phyloP scores from a whole-genome alignment of 2,329 filamentous ascomycete species.

The Thermomyces lanuginosus region DNA sequence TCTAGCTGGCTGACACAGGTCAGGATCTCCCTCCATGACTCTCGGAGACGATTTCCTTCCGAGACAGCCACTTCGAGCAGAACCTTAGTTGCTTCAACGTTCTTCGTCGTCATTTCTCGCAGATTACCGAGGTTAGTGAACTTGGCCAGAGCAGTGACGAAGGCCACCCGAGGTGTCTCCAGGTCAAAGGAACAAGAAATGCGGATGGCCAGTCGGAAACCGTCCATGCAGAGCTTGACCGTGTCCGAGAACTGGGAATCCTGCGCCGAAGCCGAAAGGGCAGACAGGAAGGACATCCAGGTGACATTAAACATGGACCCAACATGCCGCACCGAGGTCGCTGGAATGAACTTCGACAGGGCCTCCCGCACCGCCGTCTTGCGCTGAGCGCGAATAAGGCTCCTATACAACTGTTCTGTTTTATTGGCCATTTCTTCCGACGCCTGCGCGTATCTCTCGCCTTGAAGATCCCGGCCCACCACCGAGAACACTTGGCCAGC shows the following conservation, averaged over 20 bases:
- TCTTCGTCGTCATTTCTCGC: slow-evolving; percentile 88
- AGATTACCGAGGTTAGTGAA: slow-evolving; percentile 93
- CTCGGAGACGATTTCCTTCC: slow-evolving; percentile 75
- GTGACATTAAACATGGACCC: slow-evolving; percentile 98
- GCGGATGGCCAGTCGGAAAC: slow-evolving; percentile 81
- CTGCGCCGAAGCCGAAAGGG: slow-evolving; percentile 81
- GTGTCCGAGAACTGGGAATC: slow-evolving; percentile 86
- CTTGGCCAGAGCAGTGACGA: slow-evolving; percentile 81
- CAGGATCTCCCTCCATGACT: slow-evolving; percentile 89
- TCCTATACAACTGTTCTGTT: slow-evolving; percentile 79
- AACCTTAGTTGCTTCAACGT: slow-evolving; percentile 83
- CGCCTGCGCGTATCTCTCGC: slow-evolving; percentile 85
- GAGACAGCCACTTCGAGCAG: slow-evolving; percentile 82
- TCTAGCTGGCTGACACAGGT: slow-evolving; percentile 94
- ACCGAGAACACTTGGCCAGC: slow-evolving; percentile 82
- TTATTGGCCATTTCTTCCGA: slow-evolving; percentile 83
- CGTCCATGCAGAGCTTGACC: slow-evolving; percentile 83
- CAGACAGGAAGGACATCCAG: slow-evolving; percentile 98
- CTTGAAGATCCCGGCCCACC: slow-evolving; percentile 75
- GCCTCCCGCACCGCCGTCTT: slow-evolving; percentile 56
- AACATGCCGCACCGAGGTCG: slow-evolving; percentile 84
- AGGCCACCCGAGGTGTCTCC: slow-evolving; percentile 83
- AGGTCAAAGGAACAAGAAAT: slow-evolving; percentile 90
- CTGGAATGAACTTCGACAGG: slow-evolving; percentile 66
- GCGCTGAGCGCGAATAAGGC: slow-evolving; percentile 75